Evolutionary conservation across 2,329 filamentous ascomycete genomes (phyloP), one percentile per base, ranked within the genome.

Genomic region (Cladophialophora chaetospira): DNA sequence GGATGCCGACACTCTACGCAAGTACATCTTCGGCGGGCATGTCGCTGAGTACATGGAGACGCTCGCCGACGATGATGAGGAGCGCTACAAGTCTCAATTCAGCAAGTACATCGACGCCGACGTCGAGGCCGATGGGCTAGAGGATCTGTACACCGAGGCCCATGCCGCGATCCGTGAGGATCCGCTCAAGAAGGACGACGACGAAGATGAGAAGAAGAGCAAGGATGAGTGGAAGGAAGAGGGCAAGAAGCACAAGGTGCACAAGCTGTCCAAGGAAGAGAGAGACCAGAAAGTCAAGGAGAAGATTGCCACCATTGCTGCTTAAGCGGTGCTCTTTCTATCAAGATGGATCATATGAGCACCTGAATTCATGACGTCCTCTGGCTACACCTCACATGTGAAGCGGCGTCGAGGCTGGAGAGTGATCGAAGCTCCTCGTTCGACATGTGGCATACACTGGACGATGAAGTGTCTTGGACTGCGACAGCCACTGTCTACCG

Each of bases 1-100:
- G 72, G 94, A 99, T 72, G 85, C 91, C 72, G 94, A 99, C 79
- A 88, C 86, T 68, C 90, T 99, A 75, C 91, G 93, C 85, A 96
- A 92, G 84, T 99, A 99, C 88, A 99, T 99, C 85, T 93, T 90
- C 79, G 94, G 85, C 74, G 93, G 94, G 63, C 94, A 99, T 86
- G 90, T 99, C 66, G 92, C 93, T 69, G 94, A 99, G 87, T 99
- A 99, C 88, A 99, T 99, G 94, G 94, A 99, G 88, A 94, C 88
- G 59, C 89, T 99, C 66, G 94, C 94, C 80, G 94, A 99, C 72
- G 94, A 99, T 76, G 94, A 99, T 75, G 94, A 99, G 89, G 94
- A 99, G 87, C 92, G 94, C 76, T 99, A 91, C 90, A 93, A 93
- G 85, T 87, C 85, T 71, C 94, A 99, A 84, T 99, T 99, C 88